Evolutionary conservation across 2,329 filamentous ascomycete genomes (phyloP).

Genomic region (Epichloe aotearoae): DNA sequence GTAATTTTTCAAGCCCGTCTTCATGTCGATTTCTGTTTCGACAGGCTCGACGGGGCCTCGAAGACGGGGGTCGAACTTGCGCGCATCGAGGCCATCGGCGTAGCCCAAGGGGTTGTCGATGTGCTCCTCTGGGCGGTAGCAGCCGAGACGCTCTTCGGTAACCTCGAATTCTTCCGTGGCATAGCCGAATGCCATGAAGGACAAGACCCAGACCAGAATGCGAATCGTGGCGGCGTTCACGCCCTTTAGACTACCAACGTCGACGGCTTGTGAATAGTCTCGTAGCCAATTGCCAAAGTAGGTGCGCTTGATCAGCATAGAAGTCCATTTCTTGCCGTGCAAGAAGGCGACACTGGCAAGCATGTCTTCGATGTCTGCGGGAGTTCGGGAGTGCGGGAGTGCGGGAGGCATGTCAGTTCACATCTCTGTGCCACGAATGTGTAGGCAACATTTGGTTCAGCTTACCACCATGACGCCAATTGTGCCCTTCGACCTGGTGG

Average conservation of each 20-base stretch:
- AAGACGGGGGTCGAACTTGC: slow-evolving; percentile 65
- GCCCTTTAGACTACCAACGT: slow-evolving; percentile 66
- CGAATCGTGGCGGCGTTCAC: slow-evolving; percentile 68
- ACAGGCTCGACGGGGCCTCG: slow-evolving; percentile 61
- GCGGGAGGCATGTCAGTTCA: not conserved
- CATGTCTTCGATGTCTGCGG: slow-evolving; percentile 65
- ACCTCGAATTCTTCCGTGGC: slow-evolving; percentile 81
- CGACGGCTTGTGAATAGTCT: slow-evolving; percentile 75
- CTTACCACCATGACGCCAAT: slow-evolving; percentile 55
- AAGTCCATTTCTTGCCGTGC: slow-evolving; percentile 73
- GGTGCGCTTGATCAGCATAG: slow-evolving; percentile 61
- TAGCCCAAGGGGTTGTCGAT: slow-evolving; percentile 75
- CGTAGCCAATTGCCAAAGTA: slow-evolving; percentile 84
- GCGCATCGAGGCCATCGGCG: slow-evolving; percentile 74
- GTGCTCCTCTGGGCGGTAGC: slow-evolving; percentile 65
- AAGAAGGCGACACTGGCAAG: slow-evolving; percentile 66
- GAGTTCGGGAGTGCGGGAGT: slow-evolving; percentile 24
- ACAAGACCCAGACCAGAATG: slow-evolving; percentile 68
- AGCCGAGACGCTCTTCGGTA: slow-evolving; percentile 64
- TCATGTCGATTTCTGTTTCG: slow-evolving; percentile 60
- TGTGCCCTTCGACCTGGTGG: slow-evolving; percentile 49
- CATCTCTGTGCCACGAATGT: not conserved
- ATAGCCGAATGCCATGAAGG: slow-evolving; percentile 71
- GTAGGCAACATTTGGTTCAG: not conserved
- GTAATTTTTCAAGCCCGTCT: slow-evolving; percentile 98